phyloP scores from a whole-genome alignment of 306 rosid genomes.

The Heteromeles arbutifolia region DNA sequence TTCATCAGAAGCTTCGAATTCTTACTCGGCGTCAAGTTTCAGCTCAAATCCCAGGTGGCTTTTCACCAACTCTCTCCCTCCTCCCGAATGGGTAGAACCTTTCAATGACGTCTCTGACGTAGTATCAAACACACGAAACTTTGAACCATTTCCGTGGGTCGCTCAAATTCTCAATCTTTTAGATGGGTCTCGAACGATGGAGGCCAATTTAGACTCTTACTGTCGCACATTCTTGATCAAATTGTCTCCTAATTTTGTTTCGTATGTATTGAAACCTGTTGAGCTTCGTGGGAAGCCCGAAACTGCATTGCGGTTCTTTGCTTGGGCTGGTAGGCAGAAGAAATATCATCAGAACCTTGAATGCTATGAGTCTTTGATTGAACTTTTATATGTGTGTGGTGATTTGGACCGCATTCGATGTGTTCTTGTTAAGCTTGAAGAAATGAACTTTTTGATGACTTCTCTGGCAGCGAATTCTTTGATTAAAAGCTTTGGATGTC shows the following conservation, averaged over 20 bases:
- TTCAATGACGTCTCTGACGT: conserved; percentile 21
- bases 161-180: conserved; percentile 52
- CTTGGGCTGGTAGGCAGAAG: conserved; percentile 59
- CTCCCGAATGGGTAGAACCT: conserved; percentile 76
- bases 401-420: conserved; percentile 21
- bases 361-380: conserved; percentile 59
- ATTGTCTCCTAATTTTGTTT: conserved; percentile 67
- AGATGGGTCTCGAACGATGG: conserved; percentile 60
- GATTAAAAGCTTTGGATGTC: conserved; percentile 47
- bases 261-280: conserved; percentile 39
- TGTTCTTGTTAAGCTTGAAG: conserved; percentile 31
- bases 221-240: conserved; percentile 50
- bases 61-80: conserved; percentile 47
- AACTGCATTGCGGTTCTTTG: conserved; percentile 52
- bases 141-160: conserved; percentile 68
- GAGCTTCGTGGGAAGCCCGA: conserved; percentile 32
- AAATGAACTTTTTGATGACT: conserved; percentile 37
- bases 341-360: conserved; percentile 54
- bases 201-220: conserved; percentile 49
- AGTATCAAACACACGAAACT: conserved; percentile 31
- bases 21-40: not conserved
- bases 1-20: conserved; percentile 16
- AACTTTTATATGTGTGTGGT: conserved; percentile 24
- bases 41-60: conserved; percentile 25
- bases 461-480: conserved; percentile 47